Evolutionary conservation across 345 rosid genomes (phyloP).

Genomic region (Syzygium aqueum): DNA sequence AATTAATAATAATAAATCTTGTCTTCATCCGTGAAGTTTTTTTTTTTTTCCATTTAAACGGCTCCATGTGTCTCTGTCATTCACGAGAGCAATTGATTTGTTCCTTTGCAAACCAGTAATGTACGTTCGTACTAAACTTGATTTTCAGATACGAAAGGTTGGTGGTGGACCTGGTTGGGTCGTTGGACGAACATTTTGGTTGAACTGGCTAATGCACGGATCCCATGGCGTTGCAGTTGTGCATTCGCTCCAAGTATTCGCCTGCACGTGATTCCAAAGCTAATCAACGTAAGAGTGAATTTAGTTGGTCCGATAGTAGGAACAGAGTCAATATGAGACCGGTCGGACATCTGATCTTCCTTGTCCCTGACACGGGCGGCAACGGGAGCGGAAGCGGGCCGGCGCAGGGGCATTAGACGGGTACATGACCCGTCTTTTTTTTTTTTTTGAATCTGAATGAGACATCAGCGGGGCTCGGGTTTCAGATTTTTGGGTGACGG

Average conservation of each 20-base stretch:
- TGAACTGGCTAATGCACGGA: background rate
- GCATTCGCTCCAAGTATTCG: background rate
- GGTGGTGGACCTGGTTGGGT: background rate
- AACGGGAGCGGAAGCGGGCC: background rate
- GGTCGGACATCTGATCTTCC: background rate
- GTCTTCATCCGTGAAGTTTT: background rate
- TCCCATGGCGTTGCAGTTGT: background rate
- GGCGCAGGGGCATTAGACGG: background rate
- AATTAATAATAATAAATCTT: background rate
- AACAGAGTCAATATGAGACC: background rate
- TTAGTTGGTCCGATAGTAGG: background rate
- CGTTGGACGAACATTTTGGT: background rate
- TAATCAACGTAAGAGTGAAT: background rate
- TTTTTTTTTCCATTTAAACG: background rate
- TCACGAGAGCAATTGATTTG: background rate
- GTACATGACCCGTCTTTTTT: background rate
- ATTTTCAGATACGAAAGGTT: background rate
- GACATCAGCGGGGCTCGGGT: accelerated
- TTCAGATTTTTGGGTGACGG: too few relatives aligned
- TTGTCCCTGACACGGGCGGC: background rate
- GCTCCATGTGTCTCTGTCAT: background rate
- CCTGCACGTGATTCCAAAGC: background rate
- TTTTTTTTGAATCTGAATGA: too few relatives aligned
- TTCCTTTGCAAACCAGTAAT: background rate
- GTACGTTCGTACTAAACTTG: background rate